Percentiles rank a stretch among this genome's conserved stretches.
Evolutionary conservation across 2,329 filamentous ascomycete genomes (phyloP).

Genomic region (Teratosphaeria epicoccoides): DNA sequence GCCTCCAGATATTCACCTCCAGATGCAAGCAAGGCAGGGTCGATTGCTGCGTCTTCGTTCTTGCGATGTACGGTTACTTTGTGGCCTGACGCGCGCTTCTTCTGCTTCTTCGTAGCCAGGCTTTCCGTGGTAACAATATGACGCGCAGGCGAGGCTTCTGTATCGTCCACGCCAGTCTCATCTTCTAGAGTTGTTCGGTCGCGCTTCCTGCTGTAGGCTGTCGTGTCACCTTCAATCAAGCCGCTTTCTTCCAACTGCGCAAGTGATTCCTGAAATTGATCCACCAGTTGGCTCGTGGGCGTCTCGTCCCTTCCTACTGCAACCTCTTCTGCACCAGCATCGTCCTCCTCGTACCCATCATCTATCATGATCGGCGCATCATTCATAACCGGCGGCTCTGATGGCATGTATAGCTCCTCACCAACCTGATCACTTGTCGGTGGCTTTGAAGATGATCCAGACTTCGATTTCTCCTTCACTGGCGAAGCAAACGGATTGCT

Average conservation of each 20-base stretch:
- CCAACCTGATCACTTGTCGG: slow-evolving; percentile 2
- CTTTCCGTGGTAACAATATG: not conserved
- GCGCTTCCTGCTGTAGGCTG: slow-evolving; percentile 7
- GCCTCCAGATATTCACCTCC: slow-evolving; percentile 7
- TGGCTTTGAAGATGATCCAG: not conserved
- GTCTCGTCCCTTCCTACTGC: not conserved
- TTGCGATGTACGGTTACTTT: slow-evolving; percentile 8
- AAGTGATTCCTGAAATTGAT: not conserved
- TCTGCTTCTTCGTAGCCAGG: slow-evolving; percentile 5
- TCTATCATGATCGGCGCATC: slow-evolving; percentile 6
- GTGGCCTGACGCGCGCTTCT: slow-evolving; percentile 2
- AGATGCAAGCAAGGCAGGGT: slow-evolving; percentile 9
- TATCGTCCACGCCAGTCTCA: slow-evolving; percentile 3
- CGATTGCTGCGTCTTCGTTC: slow-evolving; percentile 6
- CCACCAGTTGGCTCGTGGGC: not conserved
- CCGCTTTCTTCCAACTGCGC: not conserved
- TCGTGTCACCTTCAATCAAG: not conserved
- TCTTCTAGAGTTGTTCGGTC: slow-evolving; percentile 5
- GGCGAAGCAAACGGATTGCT: slow-evolving; percentile 14
- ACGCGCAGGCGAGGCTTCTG: not conserved
- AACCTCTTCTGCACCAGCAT: not conserved
- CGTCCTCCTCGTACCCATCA: slow-evolving; percentile 2
- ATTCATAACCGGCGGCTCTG: slow-evolving; percentile 1
- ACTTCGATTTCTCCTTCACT: slow-evolving; percentile 1
- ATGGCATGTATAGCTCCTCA: not conserved